Percentiles rank a stretch among this genome's conserved stretches.
These are phyloP conservation scores for Chrysanthemum lavandulifolium DNA, from an alignment of 129 eudicot genomes.

Conservation along the genomic window DNA sequence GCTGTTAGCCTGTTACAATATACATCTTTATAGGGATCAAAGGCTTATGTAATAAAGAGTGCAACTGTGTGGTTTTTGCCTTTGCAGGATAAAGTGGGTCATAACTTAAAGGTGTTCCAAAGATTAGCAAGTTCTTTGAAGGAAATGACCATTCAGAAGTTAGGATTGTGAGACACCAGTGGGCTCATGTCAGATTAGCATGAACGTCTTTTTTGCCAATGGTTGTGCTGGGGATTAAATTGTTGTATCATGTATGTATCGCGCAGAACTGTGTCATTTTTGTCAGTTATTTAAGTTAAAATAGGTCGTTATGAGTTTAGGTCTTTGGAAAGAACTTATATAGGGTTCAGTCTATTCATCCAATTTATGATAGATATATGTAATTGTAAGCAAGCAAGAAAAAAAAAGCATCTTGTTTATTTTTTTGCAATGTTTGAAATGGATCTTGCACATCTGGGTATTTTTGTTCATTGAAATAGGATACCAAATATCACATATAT, in stretches of 20 bases:
- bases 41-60: neutral
- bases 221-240: neutral
- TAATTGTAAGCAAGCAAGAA: neutral
- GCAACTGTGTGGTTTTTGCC: neutral
- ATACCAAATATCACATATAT: no score
- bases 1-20: slow-evolving; percentile 1
- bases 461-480: no score
- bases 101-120: slow-evolving; percentile 73
- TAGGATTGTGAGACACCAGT: slow-evolving; percentile 30
- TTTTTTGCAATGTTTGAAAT: neutral
- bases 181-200: neutral
- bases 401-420: neutral
- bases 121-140: slow-evolving; percentile 73
- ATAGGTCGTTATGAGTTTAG: slow-evolving; percentile 13
- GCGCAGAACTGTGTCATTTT: neutral
- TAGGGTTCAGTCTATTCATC: slow-evolving; percentile 4
- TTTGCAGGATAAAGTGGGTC: slow-evolving; percentile 87
- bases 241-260: slow-evolving; percentile 12
- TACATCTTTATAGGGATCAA: neutral
- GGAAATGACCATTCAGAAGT: slow-evolving; percentile 60
- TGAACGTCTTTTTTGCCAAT: neutral
- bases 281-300: neutral
- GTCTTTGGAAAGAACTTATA: slow-evolving; percentile 1
- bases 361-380: neutral
- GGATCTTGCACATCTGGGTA: neutral